phyloP scores from a whole-genome alignment of 2,329 filamentous ascomycete genomes.

The Calonectria multiphialidica region DNA sequence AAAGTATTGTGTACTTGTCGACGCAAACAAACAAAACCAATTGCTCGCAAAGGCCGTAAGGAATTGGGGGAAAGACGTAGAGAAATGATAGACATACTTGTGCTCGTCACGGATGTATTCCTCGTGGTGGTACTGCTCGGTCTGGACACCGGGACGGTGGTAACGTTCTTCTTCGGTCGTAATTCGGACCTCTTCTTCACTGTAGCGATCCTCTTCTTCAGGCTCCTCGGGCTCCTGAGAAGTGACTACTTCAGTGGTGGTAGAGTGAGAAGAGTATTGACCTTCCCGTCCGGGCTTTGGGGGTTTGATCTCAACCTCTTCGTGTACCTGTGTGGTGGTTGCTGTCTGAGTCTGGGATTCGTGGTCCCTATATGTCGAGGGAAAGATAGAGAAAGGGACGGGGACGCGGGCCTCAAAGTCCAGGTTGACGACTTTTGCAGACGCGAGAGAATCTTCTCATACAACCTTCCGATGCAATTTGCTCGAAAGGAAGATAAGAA shows the following conservation, averaged over 20 bases:
- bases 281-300: constrained; percentile 94
- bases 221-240: constrained; percentile 55
- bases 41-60: background rate
- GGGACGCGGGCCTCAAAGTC: constrained; percentile 99
- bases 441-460: constrained; percentile 77
- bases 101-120: constrained; percentile 60
- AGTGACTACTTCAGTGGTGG: constrained; percentile 71
- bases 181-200: constrained; percentile 87
- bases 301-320: constrained; percentile 90
- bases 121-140: constrained; percentile 41
- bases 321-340: constrained; percentile 65
- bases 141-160: constrained; percentile 76
- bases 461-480: constrained; percentile 66
- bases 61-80: constrained; percentile 22
- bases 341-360: constrained; percentile 65
- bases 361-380: constrained; percentile 88
- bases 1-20: background rate
- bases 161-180: constrained; percentile 82
- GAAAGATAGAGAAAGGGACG: constrained; percentile 99
- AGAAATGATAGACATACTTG: constrained; percentile 56
- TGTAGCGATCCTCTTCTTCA: constrained; percentile 70
- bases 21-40: background rate
- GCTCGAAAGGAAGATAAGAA: constrained; percentile 78
- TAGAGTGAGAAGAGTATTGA: constrained; percentile 83
- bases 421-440: constrained; percentile 91